Evolutionary conservation across 306 rosid species (phyloP).

Genomic region (Purshia tridentata): DNA sequence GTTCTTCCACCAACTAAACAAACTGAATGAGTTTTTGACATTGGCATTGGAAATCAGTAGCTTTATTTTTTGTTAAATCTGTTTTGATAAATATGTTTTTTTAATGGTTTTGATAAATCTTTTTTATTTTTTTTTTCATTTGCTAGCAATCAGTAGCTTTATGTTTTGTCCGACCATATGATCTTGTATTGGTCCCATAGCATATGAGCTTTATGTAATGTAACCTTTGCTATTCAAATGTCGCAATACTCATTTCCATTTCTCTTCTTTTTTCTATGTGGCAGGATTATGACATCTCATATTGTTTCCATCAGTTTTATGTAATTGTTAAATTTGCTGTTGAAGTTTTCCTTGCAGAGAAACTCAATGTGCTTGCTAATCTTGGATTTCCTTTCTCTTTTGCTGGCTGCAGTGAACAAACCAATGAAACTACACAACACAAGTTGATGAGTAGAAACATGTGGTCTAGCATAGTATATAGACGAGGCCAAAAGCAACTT

Average conservation of each 20-base stretch:
- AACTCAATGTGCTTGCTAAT: background rate
- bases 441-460: conserved; percentile 49
- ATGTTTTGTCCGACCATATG: background rate
- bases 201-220: background rate
- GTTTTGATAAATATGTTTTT: too few relatives aligned
- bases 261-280: background rate
- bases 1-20: background rate
- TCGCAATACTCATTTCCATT: background rate
- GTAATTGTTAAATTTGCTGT: background rate
- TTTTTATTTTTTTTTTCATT: too few relatives aligned
- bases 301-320: too few relatives aligned
- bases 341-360: background rate
- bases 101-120: too few relatives aligned
- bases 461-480: conserved; percentile 64
- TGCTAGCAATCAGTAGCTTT: background rate
- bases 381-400: conserved; percentile 9
- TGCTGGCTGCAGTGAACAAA: conserved; percentile 32
- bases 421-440: conserved; percentile 17
- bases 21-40: background rate
- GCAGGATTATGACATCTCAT: background rate
- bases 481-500: conserved; percentile 76
- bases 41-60: too few relatives aligned
- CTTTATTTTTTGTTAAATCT: too few relatives aligned
- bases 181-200: background rate
- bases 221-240: background rate